Evolutionary conservation across 169 alveolate species (phyloP), one percentile per base, ranked within the genome.

Genomic region (Plasmodium gonderi): DNA sequence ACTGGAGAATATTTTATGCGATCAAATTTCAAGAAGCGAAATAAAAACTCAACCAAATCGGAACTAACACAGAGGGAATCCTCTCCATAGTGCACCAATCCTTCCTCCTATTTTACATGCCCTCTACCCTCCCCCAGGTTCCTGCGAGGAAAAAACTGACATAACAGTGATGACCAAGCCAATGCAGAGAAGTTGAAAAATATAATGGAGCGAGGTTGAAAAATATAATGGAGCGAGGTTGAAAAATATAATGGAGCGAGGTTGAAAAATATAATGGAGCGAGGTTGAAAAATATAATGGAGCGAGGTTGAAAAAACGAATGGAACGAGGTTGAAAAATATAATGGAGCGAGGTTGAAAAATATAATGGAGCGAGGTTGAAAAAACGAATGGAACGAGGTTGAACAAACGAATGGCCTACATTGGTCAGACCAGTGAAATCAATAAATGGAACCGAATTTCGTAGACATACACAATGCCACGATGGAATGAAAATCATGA

Each of bases 1-100:
- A 94, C 99, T 79, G 99, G 99, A 11, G 99, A 98, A 95, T 98
- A 98, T 95, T 99, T 99, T 95, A 60, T 60, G 72, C 72, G 72
- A n/a, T n/a, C n/a, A n/a, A n/a, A n/a, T n/a, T n/a, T n/a, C n/a
- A n/a, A n/a, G n/a, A n/a, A n/a, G n/a, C n/a, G n/a, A n/a, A n/a
- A n/a, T n/a, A n/a, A n/a, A n/a, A n/a, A n/a, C 90, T 98, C 92
- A 92, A 96, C 67, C 97, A 95, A n/a, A n/a, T n/a, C n/a, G n/a
- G n/a, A n/a, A n/a, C n/a, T n/a, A n/a, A n/a, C n/a, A n/a, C n/a
- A n/a, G n/a, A n/a, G n/a, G n/a, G n/a, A n/a, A n/a, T n/a, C n/a
- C n/a, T n/a, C n/a, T n/a, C n/a, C n/a, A n/a, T n/a, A n/a, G n/a
- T n/a, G n/a, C n/a, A n/a, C n/a, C n/a, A n/a, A n/a, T n/a, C n/a